phyloP scores from a whole-genome alignment of 768 basidiomycete genomes.

The Dendrothele bispora region DNA sequence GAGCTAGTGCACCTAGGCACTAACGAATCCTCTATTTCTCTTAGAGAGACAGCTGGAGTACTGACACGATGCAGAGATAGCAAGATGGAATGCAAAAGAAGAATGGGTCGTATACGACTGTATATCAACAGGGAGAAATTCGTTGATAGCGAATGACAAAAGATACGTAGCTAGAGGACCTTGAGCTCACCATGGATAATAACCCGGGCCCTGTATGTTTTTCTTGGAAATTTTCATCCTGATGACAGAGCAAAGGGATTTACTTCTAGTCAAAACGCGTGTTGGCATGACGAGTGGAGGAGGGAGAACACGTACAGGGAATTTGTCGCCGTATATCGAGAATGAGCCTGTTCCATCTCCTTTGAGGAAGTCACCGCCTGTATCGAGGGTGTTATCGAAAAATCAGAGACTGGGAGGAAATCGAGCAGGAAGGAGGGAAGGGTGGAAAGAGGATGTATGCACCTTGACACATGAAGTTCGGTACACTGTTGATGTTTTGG shows the following conservation, averaged over 20 bases:
- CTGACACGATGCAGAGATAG: too few relatives aligned
- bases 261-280: background rate
- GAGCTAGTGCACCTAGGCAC: too few relatives aligned
- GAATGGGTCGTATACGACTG: too few relatives aligned
- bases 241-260: background rate
- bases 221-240: conserved; percentile 95
- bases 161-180: too few relatives aligned
- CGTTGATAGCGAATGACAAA: too few relatives aligned
- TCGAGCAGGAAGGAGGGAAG: background rate
- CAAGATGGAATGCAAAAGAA: too few relatives aligned
- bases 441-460: conserved; percentile 12
- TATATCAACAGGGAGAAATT: too few relatives aligned
- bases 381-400: background rate
- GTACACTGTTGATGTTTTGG: conserved; percentile 69
- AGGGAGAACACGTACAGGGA: conserved; percentile 57
- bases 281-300: background rate
- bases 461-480: conserved; percentile 98
- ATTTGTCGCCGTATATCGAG: conserved; percentile 96
- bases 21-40: too few relatives aligned
- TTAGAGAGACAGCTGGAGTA: too few relatives aligned
- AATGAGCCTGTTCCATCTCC: conserved; percentile 94
- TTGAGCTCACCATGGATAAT: conserved; percentile 85
- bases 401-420: background rate
- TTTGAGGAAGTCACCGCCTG: conserved; percentile 93
- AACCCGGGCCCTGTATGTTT: conserved; percentile 87